These are phyloP conservation scores for Echria macrotheca DNA, from an alignment of 495 filamentous ascomycete genomes.

Conservation along the genomic window DNA sequence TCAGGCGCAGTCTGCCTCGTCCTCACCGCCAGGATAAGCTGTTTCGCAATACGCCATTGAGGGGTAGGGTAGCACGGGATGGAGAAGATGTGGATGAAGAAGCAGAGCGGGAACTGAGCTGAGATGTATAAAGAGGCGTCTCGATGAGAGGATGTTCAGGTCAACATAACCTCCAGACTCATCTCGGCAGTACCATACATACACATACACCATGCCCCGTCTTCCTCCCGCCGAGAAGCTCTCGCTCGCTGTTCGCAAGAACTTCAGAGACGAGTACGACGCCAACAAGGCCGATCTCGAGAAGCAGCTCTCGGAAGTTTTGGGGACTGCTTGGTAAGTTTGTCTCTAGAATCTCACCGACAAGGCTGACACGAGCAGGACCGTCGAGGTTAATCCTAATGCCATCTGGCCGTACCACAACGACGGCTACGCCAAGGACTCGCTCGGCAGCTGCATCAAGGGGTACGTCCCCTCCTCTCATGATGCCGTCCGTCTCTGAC, in stretches of 20 bases:
- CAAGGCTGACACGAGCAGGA: too few species aligned
- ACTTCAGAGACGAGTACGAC: slow-evolving; percentile 50
- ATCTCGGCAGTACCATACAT: too few species aligned
- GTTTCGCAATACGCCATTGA: not conserved
- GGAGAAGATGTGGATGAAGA: too few species aligned
- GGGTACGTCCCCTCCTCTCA: slow-evolving; percentile 32
- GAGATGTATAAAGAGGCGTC: too few species aligned
- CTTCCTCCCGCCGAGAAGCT: slow-evolving; percentile 46
- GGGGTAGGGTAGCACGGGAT: not conserved
- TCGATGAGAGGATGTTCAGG: too few species aligned
- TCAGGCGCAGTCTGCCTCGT: too few species aligned
- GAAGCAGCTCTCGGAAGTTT: slow-evolving; percentile 33
- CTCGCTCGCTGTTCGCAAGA: slow-evolving; percentile 49
- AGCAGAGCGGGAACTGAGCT: too few species aligned
- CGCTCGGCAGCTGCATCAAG: slow-evolving; percentile 40
- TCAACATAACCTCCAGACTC: too few species aligned
- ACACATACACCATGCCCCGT: too few species aligned
- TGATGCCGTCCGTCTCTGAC: too few species aligned
- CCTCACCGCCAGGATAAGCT: not conserved
- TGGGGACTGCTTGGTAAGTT: slow-evolving; percentile 44
- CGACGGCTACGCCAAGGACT: slow-evolving; percentile 42
- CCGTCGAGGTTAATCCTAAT: slow-evolving; percentile 40
- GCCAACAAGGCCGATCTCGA: slow-evolving; percentile 40
- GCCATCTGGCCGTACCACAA: slow-evolving; percentile 45
- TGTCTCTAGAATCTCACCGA: too few species aligned